Evolutionary conservation across 768 basidiomycete genomes (phyloP).

Genomic region (Pisolithus orientalis): DNA sequence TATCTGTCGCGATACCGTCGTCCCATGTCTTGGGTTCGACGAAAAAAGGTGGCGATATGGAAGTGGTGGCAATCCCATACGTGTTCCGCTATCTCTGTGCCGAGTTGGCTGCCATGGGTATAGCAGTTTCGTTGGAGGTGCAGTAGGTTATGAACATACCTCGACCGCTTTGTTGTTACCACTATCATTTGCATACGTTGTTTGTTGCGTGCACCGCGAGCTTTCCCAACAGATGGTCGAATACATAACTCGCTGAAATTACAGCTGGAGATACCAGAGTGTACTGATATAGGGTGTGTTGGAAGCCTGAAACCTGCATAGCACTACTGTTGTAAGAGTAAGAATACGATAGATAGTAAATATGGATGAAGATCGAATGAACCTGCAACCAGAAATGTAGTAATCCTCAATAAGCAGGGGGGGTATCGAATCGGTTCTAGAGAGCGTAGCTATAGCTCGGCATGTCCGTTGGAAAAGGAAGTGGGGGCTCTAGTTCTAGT

Average conservation of each 20-base stretch:
- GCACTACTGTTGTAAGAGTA: conserved; percentile 6
- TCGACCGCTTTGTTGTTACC: background rate
- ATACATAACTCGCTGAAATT: conserved; percentile 13
- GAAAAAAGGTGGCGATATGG: conserved; percentile 74
- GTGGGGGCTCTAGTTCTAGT: background rate
- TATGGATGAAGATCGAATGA: background rate
- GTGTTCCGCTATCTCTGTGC: conserved; percentile 93
- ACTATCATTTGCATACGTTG: too few species aligned
- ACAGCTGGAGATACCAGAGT: conserved; percentile 7
- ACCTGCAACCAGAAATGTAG: background rate
- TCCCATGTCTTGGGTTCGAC: conserved; percentile 57
- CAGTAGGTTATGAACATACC: conserved; percentile 25
- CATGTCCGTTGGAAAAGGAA: background rate
- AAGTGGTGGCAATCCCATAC: conserved; percentile 93
- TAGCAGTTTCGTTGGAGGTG: conserved; percentile 80
- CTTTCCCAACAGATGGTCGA: conserved; percentile 1
- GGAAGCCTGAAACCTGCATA: background rate
- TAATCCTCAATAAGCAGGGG: background rate
- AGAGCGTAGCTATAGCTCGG: background rate
- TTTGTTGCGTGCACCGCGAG: background rate
- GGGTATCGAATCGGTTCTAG: conserved; percentile 11
- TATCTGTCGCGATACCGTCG: conserved; percentile 61
- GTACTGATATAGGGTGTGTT: conserved; percentile 7
- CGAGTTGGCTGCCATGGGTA: conserved; percentile 98
- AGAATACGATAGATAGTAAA: background rate